These are phyloP conservation scores for Spergularia azorica DNA, from an alignment of 179 eudicot genomes.

Conservation along the genomic window DNA sequence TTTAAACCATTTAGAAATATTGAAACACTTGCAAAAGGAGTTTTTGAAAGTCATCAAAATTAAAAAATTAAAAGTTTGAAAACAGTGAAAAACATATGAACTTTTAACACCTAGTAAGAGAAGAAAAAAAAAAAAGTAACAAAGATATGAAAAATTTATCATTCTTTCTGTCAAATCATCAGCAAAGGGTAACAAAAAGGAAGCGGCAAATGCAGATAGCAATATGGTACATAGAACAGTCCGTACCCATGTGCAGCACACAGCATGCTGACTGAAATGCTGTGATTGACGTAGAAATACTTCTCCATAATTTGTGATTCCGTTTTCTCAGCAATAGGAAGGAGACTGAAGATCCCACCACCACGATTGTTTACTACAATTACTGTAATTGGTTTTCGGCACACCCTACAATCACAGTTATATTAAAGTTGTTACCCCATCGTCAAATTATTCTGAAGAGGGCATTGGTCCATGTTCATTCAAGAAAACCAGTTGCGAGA, in stretches of 20 bases:
- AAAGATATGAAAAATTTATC: not conserved
- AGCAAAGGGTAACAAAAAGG: not conserved
- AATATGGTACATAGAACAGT: not conserved
- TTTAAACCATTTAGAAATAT: too few species aligned
- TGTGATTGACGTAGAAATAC: slow-evolving; percentile 79
- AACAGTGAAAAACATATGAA: too few species aligned
- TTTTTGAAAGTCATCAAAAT: too few species aligned
- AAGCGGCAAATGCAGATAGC: not conserved
- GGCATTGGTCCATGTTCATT: not conserved
- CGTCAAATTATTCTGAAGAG: not conserved
- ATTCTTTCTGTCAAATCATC: not conserved
- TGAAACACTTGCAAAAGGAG: too few species aligned
- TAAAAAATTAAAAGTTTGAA: too few species aligned
- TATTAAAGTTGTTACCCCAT: slow-evolving; percentile 8
- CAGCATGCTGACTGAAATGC: slow-evolving; percentile 62
- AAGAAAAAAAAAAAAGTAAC: not conserved
- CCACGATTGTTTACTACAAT: slow-evolving; percentile 88
- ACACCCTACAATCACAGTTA: slow-evolving; percentile 48
- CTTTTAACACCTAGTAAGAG: too few species aligned
- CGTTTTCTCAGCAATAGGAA: slow-evolving; percentile 72
- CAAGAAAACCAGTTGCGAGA: not conserved
- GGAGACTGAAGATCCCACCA: slow-evolving; percentile 94
- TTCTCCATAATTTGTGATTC: slow-evolving; percentile 61
- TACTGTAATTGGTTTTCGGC: slow-evolving; percentile 80
- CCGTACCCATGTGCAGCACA: slow-evolving; percentile 90